Evolutionary conservation across 352 stramenopile species (phyloP), one percentile per base, ranked within the genome.

Genomic region (Phytophthora fragariaefolia): DNA sequence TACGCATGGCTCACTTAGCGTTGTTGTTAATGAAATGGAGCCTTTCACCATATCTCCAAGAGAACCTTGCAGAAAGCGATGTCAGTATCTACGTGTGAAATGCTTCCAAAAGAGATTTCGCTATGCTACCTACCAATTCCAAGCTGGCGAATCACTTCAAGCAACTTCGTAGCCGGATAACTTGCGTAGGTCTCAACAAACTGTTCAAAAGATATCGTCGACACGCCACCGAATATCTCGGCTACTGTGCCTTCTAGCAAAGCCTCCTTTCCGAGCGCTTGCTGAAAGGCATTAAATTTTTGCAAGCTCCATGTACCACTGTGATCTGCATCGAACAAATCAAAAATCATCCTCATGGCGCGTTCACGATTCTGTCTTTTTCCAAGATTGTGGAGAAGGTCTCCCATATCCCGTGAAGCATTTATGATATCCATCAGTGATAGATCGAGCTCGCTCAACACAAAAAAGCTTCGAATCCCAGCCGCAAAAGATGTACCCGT

Each of bases 281-380:
- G 81, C 55, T 88, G 81, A 22, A 89, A 85, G 3, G 55, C 46
- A 30, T 92, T 92, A 50, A 90, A 92, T 24, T 90, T 76, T 71
- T 88, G 73, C 1, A 86, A 50, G 30, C 58, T 73, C 65, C 80
- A 83, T 22, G 63, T 62, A 2, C 69, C 73, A 53, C 71, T 79
- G 17, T 74, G 69, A 23, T 87, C 65, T 3, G 60, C 23, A 57
- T 87, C 82, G 48, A 86, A 87, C 2, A 48, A 30, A 23, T 73
- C 42, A 60, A 89, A 90, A 27, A 87, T 69, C 13, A 72, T 69
- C 8, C 48, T 58, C 15, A 86, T 72, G 1, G 77, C 43, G 1
- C 47, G 54, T 52, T 87, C 57, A 34, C 82, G 79, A 42, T 79
- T 80, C 32, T 74, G 68, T n/a, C 47, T 62, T 63, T 84, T 84